These are phyloP conservation scores for Craterostigma plantagineum DNA, from an alignment of 257 asterid species.

Conservation along the genomic window DNA sequence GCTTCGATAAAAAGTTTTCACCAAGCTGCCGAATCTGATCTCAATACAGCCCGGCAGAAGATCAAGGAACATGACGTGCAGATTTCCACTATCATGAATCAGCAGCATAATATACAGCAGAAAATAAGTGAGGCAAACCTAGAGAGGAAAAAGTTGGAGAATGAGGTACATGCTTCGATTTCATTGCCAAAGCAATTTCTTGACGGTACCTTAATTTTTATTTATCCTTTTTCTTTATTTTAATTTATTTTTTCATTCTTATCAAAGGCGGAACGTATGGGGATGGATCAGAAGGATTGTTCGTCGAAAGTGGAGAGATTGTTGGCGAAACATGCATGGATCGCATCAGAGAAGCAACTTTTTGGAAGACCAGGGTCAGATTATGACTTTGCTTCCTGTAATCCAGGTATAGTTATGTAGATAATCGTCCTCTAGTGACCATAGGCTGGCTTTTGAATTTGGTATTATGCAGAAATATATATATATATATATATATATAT, in stretches of 20 bases:
- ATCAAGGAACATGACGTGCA: constrained; percentile 81
- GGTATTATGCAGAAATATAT: too few species aligned
- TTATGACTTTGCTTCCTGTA: constrained; percentile 72
- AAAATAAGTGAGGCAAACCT: constrained; percentile 58
- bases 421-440: too few species aligned
- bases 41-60: constrained; percentile 51
- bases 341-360: constrained; percentile 81
- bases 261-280: constrained; percentile 71
- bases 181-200: too few species aligned
- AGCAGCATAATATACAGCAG: constrained; percentile 47
- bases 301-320: constrained; percentile 67
- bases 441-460: too few species aligned
- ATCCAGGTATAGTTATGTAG: constrained; percentile 55
- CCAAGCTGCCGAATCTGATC: constrained; percentile 50
- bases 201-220: too few species aligned
- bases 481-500: too few species aligned
- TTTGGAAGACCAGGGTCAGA: constrained; percentile 87
- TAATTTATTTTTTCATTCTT: too few species aligned
- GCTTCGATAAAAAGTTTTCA: constrained; percentile 30
- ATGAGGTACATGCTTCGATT: too few species aligned
- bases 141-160: constrained; percentile 84
- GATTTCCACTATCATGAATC: constrained; percentile 58
- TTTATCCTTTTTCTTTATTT: too few species aligned
- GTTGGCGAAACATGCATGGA: constrained; percentile 84
- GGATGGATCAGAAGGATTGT: constrained; percentile 74